phyloP scores from a whole-genome alignment of 179 eudicot genomes.

The Nepenthes alata region DNA sequence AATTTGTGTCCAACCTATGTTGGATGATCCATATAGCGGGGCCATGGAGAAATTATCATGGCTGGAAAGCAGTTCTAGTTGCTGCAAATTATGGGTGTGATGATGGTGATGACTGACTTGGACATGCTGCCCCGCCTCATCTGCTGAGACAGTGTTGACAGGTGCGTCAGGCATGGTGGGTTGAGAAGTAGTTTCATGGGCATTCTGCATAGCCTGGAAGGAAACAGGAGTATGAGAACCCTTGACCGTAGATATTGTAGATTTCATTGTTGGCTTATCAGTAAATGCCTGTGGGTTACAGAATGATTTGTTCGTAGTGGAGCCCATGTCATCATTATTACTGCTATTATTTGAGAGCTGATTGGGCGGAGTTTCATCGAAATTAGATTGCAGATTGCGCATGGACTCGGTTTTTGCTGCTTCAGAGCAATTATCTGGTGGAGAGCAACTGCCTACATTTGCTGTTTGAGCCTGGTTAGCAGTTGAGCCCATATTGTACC shows the following conservation, averaged over 20 bases:
- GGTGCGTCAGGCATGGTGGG: conserved; percentile 14
- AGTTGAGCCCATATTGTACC: conserved; percentile 40
- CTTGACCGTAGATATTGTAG: conserved; percentile 28
- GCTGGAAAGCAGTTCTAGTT: conserved; percentile 17
- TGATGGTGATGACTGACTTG: conserved; percentile 49
- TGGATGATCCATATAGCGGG: conserved; percentile 29
- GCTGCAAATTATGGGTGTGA: conserved; percentile 30
- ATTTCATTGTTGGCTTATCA: conserved; percentile 27
- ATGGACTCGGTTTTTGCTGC: conserved; percentile 34
- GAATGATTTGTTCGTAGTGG: conserved; percentile 40
- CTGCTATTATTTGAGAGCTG: conserved; percentile 50
- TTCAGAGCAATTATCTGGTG: conserved; percentile 43
- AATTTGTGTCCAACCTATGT: conserved; percentile 11
- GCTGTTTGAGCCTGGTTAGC: conserved; percentile 44
- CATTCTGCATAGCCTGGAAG: conserved; percentile 23
- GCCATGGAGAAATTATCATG: conserved; percentile 23
- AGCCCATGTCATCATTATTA: conserved; percentile 63
- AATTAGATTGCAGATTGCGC: conserved; percentile 27
- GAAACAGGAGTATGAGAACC: conserved; percentile 20
- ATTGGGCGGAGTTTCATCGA: conserved; percentile 29
- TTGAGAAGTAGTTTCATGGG: conserved; percentile 12
- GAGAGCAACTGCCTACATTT: conserved; percentile 66
- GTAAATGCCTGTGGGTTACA: conserved; percentile 21
- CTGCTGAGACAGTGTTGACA: conserved; percentile 11
- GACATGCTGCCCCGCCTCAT: conserved; percentile 16